Percentiles rank a stretch among this genome's conserved stretches.
These are phyloP conservation scores for Neocatenulostroma microsporum DNA, from an alignment of 2,329 filamentous ascomycete species.

Conservation along the genomic window DNA sequence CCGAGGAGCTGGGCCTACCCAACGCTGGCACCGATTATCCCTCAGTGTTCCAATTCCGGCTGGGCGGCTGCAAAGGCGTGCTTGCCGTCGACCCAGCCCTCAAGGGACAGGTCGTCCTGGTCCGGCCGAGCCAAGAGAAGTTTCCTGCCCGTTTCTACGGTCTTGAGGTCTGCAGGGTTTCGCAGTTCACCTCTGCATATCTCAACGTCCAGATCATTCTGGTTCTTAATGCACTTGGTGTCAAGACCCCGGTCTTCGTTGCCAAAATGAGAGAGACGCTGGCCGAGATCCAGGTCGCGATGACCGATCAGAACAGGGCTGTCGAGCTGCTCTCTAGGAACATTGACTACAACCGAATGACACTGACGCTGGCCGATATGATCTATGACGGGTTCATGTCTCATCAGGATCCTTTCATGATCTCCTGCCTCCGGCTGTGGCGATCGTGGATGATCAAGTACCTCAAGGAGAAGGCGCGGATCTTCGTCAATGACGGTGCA, in stretches of 20 bases:
- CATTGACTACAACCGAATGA: slow-evolving; percentile 79
- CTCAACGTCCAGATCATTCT: slow-evolving; percentile 86
- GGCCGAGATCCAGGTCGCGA: slow-evolving; percentile 58
- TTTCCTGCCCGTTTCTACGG: slow-evolving; percentile 64
- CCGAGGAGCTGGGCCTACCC: slow-evolving; percentile 58
- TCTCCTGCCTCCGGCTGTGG: slow-evolving; percentile 75
- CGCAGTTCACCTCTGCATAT: slow-evolving; percentile 66
- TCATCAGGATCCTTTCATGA: slow-evolving; percentile 68
- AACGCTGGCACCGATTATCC: slow-evolving; percentile 50
- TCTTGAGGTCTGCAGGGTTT: slow-evolving; percentile 78
- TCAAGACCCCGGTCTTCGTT: slow-evolving; percentile 59
- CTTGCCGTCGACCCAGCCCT: slow-evolving; percentile 60
- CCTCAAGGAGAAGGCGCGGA: slow-evolving; percentile 85
- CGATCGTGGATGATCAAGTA: slow-evolving; percentile 80
- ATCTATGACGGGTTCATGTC: slow-evolving; percentile 72
- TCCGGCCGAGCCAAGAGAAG: slow-evolving; percentile 81
- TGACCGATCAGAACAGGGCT: slow-evolving; percentile 58
- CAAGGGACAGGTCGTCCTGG: slow-evolving; percentile 60
- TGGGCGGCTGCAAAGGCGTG: slow-evolving; percentile 88
- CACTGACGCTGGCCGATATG: slow-evolving; percentile 65
- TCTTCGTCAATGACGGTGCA: slow-evolving; percentile 72
- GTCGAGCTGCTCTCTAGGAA: slow-evolving; percentile 61
- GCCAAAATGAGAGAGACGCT: slow-evolving; percentile 62
- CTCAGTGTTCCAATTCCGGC: slow-evolving; percentile 83
- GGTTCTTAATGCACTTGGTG: slow-evolving; percentile 71